phyloP scores from a whole-genome alignment of 2,329 filamentous ascomycete species.

The Chaetomiaceae sp. region DNA sequence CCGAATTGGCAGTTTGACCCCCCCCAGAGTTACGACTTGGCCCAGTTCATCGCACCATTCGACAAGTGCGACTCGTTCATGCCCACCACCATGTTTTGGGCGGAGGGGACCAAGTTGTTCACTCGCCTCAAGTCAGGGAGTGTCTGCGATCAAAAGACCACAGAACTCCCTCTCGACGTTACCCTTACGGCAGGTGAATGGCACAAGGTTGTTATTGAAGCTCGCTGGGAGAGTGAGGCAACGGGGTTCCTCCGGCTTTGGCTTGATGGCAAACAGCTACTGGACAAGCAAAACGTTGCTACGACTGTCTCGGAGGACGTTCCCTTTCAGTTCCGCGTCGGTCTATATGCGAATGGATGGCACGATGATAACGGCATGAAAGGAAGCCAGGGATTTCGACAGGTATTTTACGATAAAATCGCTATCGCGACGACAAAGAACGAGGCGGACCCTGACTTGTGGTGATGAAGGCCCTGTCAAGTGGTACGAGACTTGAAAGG shows the following conservation, averaged over 20 bases:
- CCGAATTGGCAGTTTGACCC: slow-evolving; percentile 43
- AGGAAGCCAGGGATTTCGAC: slow-evolving; percentile 40
- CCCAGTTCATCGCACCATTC: slow-evolving; percentile 50
- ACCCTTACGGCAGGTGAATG: slow-evolving; percentile 35
- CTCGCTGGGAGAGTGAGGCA: slow-evolving; percentile 41
- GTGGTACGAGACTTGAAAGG: no score
- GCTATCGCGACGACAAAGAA: slow-evolving; percentile 39
- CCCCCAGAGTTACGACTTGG: slow-evolving; percentile 44
- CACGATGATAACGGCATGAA: slow-evolving; percentile 39
- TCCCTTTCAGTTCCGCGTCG: slow-evolving; percentile 44
- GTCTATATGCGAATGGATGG: slow-evolving; percentile 49
- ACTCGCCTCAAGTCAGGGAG: slow-evolving; percentile 40
- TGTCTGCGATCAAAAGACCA: slow-evolving; percentile 35
- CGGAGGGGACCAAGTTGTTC: slow-evolving; percentile 40
- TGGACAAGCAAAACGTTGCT: slow-evolving; percentile 37
- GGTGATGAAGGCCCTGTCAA: no score
- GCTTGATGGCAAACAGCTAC: slow-evolving; percentile 43
- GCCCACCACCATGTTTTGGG: slow-evolving; percentile 46
- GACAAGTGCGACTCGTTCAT: slow-evolving; percentile 45
- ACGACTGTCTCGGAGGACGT: slow-evolving; percentile 44
- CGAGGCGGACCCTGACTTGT: slow-evolving; percentile 34
- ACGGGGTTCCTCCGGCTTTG: slow-evolving; percentile 45
- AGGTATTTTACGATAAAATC: slow-evolving; percentile 50
- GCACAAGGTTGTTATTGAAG: slow-evolving; percentile 45
- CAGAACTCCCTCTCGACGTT: slow-evolving; percentile 16